A percentile compares a stretch with the other conserved stretches of the same genome.
Conservation (phyloP, 257 asterid species). For the Anisodus tanguticus region DNA sequence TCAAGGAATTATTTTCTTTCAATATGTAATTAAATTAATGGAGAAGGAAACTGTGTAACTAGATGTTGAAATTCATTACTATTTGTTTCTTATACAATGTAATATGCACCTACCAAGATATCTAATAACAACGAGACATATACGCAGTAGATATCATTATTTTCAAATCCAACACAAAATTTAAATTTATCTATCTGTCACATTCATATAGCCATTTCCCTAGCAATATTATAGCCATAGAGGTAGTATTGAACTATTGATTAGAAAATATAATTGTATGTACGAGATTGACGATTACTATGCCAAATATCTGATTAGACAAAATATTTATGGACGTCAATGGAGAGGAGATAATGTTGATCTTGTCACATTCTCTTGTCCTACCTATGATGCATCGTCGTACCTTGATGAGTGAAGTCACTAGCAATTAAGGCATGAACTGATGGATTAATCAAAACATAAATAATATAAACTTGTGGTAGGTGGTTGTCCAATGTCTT, state of each 20-base stretch:
- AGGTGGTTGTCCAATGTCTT: neutral
- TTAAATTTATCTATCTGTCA: too few species aligned
- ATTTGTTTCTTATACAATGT: neutral
- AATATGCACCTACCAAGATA: neutral
- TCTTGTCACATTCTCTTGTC: neutral
- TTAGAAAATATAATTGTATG: constrained; percentile 34
- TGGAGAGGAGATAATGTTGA: neutral
- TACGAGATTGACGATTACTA: neutral
- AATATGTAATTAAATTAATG: neutral
- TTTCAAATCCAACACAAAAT: too few species aligned
- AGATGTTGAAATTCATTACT: neutral
- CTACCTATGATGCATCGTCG: neutral
- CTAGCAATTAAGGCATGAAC: neutral
- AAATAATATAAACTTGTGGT: too few species aligned
- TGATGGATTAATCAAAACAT: too few species aligned
- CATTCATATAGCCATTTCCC: neutral
- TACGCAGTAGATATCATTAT: too few species aligned
- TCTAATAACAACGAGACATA: too few species aligned
- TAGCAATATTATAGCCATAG: neutral
- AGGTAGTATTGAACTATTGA: neutral
- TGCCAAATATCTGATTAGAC: neutral
- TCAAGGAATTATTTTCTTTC: neutral
- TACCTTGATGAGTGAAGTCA: neutral
- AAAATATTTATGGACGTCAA: neutral
- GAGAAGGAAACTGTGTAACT: neutral